phyloP scores from a whole-genome alignment of 164 flowering plant genomes.

The Stephania yunnanensis region DNA sequence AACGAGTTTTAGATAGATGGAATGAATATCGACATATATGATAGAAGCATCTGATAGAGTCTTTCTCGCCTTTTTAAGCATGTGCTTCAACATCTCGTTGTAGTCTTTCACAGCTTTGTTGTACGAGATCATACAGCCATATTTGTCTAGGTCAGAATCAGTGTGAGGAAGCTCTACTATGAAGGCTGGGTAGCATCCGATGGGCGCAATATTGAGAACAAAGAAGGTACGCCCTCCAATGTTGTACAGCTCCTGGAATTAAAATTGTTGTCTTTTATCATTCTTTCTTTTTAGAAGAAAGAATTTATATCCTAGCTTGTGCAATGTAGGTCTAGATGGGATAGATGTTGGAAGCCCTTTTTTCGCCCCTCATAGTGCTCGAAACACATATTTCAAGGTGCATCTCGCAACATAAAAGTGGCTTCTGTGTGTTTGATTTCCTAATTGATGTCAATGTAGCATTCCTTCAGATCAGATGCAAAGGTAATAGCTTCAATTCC shows the following conservation, averaged over 20 bases:
- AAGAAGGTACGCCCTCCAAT: conserved; percentile 68
- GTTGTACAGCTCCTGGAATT: conserved; percentile 30
- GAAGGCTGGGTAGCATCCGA: conserved; percentile 76
- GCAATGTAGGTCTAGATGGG: too few relatives aligned
- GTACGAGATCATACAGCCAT: conserved; percentile 68
- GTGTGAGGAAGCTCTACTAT: conserved; percentile 47
- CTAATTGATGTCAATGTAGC: too few relatives aligned
- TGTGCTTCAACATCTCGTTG: conserved; percentile 51
- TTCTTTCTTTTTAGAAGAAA: too few relatives aligned
- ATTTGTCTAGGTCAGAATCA: conserved; percentile 51
- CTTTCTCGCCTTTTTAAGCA: conserved; percentile 35
- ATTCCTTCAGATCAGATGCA: too few relatives aligned
- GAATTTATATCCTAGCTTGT: too few relatives aligned
- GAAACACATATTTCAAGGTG: too few relatives aligned
- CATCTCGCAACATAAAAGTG: too few relatives aligned
- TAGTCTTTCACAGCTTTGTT: conserved; percentile 76
- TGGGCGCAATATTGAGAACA: conserved; percentile 71
- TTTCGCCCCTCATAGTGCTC: too few relatives aligned
- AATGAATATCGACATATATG: conserved; percentile 52
- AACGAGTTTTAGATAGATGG: conserved; percentile 64
- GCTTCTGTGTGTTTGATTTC: too few relatives aligned
- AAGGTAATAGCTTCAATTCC: too few relatives aligned
- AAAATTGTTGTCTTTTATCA: too few relatives aligned
- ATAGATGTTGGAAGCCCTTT: too few relatives aligned
- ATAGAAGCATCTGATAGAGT: conserved; percentile 46